phyloP scores from a whole-genome alignment of 2,329 filamentous ascomycete species.

The Arthrobotrys entomopaga region DNA sequence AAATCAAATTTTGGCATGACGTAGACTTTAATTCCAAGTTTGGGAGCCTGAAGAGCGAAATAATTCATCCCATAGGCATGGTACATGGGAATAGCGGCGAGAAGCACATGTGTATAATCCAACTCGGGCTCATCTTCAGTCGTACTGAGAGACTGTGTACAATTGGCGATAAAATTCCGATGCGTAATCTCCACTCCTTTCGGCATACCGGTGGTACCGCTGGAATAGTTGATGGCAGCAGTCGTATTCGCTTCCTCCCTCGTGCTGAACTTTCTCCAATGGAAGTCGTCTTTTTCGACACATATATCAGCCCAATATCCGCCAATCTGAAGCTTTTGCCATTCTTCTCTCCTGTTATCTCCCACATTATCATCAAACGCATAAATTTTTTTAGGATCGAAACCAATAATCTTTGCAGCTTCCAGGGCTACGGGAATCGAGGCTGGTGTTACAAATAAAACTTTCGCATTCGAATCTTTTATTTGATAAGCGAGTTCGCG shows the following conservation, averaged over 20 bases:
- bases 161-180: constrained; percentile 78
- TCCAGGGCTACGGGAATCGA: constrained; percentile 73
- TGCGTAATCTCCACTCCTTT: constrained; percentile 89
- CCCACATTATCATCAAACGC: constrained; percentile 69
- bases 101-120: constrained; percentile 59
- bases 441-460: constrained; percentile 72
- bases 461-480: constrained; percentile 72
- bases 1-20: constrained; percentile 84
- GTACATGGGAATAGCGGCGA: constrained; percentile 75
- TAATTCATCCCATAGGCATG: constrained; percentile 76
- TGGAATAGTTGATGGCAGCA: constrained; percentile 81
- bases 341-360: constrained; percentile 58
- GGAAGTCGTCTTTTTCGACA: constrained; percentile 68
- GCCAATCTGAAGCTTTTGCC: constrained; percentile 61
- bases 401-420: constrained; percentile 70
- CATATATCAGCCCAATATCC: constrained; percentile 74
- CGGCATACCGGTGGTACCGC: constrained; percentile 80
- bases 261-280: constrained; percentile 70
- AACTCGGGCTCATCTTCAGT: constrained; percentile 60
- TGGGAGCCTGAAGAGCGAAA: constrained; percentile 71
- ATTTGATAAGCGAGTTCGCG: constrained; percentile 81
- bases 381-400: constrained; percentile 70
- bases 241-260: constrained; percentile 67
- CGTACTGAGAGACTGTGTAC: constrained; percentile 69
- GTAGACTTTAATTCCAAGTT: constrained; percentile 74